These are phyloP conservation scores for Malassezia globosa DNA, from an alignment of 1,284 basidiomycete genomes.

Conservation along the genomic window DNA sequence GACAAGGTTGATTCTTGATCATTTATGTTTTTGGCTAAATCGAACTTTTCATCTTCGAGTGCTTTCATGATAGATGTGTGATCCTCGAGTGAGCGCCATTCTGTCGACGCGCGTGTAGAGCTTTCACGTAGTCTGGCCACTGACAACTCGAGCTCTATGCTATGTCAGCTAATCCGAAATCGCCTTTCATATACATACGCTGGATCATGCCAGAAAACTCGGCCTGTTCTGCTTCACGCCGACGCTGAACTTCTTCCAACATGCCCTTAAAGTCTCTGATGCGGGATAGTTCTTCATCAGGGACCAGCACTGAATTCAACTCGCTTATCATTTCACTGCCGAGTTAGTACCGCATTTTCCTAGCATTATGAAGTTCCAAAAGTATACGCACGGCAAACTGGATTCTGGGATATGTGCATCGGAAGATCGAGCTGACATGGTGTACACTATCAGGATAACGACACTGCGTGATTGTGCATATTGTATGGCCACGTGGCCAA, in stretches of 20 bases:
- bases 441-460: not conserved
- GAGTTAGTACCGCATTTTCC: not conserved
- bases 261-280: slow-evolving; percentile 1
- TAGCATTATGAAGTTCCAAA: not conserved
- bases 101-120: slow-evolving; percentile 24
- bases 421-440: slow-evolving; percentile 3
- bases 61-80: slow-evolving; percentile 25
- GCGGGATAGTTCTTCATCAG: slow-evolving; percentile 13
- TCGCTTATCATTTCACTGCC: slow-evolving; percentile 16
- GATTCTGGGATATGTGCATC: slow-evolving; percentile 7
- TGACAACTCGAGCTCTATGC: slow-evolving; percentile 16
- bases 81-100: slow-evolving; percentile 26
- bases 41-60: slow-evolving; percentile 34
- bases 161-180: not conserved
- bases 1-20: slow-evolving; percentile 27
- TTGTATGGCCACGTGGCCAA: not conserved
- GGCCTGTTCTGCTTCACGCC: slow-evolving; percentile 2
- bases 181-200: slow-evolving; percentile 7
- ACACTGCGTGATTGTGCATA: not conserved
- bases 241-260: not conserved
- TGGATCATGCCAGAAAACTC: not conserved
- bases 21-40: slow-evolving; percentile 35
- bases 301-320: slow-evolving; percentile 12
- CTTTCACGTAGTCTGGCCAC: slow-evolving; percentile 24
- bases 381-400: slow-evolving; percentile 10